Percentiles rank a stretch among this genome's conserved stretches.
These are phyloP conservation scores for Penicillium roqueforti DNA, from an alignment of 495 filamentous ascomycete species.

Conservation along the genomic window DNA sequence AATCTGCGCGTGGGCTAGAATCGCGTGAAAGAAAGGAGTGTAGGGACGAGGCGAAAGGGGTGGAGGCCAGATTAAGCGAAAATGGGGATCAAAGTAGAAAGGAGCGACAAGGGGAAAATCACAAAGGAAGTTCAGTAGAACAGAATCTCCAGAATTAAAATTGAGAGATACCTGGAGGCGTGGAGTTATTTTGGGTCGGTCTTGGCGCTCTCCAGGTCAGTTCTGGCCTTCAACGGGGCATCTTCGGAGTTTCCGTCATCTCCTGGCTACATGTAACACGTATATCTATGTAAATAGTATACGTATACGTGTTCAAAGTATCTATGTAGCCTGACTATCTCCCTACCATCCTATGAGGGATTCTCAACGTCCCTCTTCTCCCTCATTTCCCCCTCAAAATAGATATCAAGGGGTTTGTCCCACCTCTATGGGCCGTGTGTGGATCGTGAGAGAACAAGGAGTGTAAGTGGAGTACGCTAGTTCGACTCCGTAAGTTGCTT, in stretches of 20 bases:
- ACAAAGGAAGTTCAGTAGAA: conserved; percentile 14
- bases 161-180: conserved; percentile 11
- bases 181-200: conserved; percentile 16
- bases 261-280: too few relatives aligned
- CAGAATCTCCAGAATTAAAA: conserved; percentile 15
- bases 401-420: conserved; percentile 15
- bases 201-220: conserved; percentile 16
- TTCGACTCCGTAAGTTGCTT: conserved; percentile 16
- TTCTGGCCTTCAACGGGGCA: neutral
- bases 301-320: too few relatives aligned
- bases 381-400: neutral
- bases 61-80: neutral
- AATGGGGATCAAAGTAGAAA: conserved; percentile 7
- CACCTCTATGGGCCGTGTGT: conserved; percentile 25
- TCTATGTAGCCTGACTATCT: too few relatives aligned
- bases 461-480: conserved; percentile 27
- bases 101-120: conserved; percentile 7
- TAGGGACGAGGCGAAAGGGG: neutral
- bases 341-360: too few relatives aligned
- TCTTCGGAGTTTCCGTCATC: neutral
- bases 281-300: too few relatives aligned
- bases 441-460: conserved; percentile 23
- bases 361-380: neutral
- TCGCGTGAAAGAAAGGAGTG: conserved; percentile 3
- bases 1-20: conserved; percentile 8